Conservation (phyloP, 306 rosid genomes). For the Dicorynia guianensis region DNA sequence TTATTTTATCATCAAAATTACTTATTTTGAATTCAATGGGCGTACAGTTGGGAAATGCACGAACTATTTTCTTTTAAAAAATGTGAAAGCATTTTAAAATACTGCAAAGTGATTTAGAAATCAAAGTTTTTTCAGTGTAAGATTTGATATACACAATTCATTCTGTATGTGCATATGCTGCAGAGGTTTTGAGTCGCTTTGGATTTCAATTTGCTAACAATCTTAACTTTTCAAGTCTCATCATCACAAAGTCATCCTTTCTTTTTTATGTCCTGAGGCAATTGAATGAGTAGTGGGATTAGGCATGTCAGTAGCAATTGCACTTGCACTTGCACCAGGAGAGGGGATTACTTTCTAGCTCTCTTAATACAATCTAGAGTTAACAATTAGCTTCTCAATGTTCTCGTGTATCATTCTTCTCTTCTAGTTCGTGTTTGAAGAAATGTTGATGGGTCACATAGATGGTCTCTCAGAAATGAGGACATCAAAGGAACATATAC, state of each 20-base stretch:
- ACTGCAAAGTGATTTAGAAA: constrained; percentile 6
- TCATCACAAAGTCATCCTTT: not conserved
- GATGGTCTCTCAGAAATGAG: constrained; percentile 64
- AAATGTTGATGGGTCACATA: constrained; percentile 75
- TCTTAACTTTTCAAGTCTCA: constrained; percentile 21
- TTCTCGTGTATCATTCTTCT: constrained; percentile 33
- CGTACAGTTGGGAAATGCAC: not conserved
- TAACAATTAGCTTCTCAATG: constrained; percentile 26
- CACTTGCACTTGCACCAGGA: not conserved
- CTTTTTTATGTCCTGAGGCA: not conserved
- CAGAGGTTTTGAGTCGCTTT: not conserved
- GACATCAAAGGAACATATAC: constrained; percentile 57
- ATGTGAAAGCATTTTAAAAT: constrained; percentile 17
- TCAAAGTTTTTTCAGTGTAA: constrained; percentile 13
- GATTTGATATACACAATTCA: not conserved
- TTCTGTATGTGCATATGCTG: constrained; percentile 11
- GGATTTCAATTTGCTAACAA: constrained; percentile 24
- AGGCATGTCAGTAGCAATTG: constrained; percentile 8
- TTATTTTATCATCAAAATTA: not conserved
- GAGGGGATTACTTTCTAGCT: constrained; percentile 1
- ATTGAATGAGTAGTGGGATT: not conserved
- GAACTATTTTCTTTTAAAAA: constrained; percentile 1
- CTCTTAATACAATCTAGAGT: constrained; percentile 13
- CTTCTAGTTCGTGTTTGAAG: constrained; percentile 52
- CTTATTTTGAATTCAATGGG: constrained; percentile 4